Percentiles rank a stretch among this genome's conserved stretches.
Evolutionary conservation across 164 flowering plant genomes (phyloP).

Genomic region (Amborella trichopoda): DNA sequence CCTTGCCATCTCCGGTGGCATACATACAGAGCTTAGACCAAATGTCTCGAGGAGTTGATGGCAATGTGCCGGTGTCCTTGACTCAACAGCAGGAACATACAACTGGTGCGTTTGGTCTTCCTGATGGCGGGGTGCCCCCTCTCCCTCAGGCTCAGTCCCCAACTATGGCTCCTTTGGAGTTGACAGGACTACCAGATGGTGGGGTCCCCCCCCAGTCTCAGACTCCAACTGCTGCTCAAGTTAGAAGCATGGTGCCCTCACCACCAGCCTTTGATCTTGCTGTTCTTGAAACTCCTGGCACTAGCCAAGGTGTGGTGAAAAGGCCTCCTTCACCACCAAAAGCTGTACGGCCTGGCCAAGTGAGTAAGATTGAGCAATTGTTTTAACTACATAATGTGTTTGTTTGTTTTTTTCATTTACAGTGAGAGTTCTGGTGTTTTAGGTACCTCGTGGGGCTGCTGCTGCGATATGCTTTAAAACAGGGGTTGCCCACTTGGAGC

Average conservation of each 20-base stretch:
- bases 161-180: slow-evolving; percentile 22
- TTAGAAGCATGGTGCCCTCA: slow-evolving; percentile 28
- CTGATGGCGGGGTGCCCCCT: slow-evolving; percentile 76
- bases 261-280: slow-evolving; percentile 93
- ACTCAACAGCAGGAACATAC: slow-evolving; percentile 27
- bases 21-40: slow-evolving; percentile 43
- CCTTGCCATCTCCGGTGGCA: slow-evolving; percentile 70
- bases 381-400: too few relatives aligned
- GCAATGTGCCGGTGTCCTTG: slow-evolving; percentile 17
- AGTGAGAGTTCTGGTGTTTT: slow-evolving; percentile 5
- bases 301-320: slow-evolving; percentile 18
- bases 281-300: slow-evolving; percentile 59
- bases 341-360: slow-evolving; percentile 95
- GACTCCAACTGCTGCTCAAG: slow-evolving; percentile 16
- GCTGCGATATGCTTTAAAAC: slow-evolving; percentile 88
- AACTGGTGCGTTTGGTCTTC: slow-evolving; percentile 39
- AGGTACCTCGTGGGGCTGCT: slow-evolving; percentile 99
- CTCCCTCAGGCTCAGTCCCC: slow-evolving; percentile 34
- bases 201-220: slow-evolving; percentile 84
- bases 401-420: not conserved
- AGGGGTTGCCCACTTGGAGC: slow-evolving; percentile 93
- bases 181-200: slow-evolving; percentile 84
- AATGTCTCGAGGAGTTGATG: slow-evolving; percentile 27
- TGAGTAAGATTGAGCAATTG: too few relatives aligned
- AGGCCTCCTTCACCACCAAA: slow-evolving; percentile 50